Evolutionary conservation across 345 rosid species (phyloP).

Genomic region (Laguncularia racemosa): DNA sequence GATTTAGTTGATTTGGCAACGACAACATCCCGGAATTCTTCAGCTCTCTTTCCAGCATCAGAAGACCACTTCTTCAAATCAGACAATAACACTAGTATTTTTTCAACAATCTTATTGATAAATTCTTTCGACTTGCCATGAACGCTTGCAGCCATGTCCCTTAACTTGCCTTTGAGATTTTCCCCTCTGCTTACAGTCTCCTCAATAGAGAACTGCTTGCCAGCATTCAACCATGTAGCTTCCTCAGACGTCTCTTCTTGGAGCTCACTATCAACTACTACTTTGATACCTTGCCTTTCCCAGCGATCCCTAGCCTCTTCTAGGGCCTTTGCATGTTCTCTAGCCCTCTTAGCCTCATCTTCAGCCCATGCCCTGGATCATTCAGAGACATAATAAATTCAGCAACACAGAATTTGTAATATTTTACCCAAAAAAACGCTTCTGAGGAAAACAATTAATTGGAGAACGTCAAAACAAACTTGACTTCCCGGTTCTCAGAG

Average conservation of each 20-base stretch:
- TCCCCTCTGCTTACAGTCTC: conserved; percentile 55
- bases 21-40: conserved; percentile 22
- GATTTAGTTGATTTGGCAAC: conserved; percentile 29
- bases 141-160: conserved; percentile 42
- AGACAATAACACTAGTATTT: conserved; percentile 32
- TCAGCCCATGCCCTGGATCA: conserved; percentile 83
- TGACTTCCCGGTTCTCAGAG: background rate
- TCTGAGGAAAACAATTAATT: no score
- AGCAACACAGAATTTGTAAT: background rate
- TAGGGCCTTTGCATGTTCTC: conserved; percentile 67
- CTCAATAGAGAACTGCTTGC: conserved; percentile 41
- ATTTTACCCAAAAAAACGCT: no score
- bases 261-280: conserved; percentile 70
- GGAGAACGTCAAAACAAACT: background rate
- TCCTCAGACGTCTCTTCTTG: conserved; percentile 49
- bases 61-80: conserved; percentile 35
- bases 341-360: conserved; percentile 86
- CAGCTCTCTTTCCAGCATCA: conserved; percentile 18
- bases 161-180: conserved; percentile 45
- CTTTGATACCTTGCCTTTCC: conserved; percentile 81
- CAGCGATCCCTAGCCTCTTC: conserved; percentile 87
- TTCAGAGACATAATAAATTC: background rate
- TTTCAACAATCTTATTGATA: conserved; percentile 39
- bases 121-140: conserved; percentile 44
- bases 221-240: conserved; percentile 54